Evolutionary conservation across 1,139 yeast genomes (phyloP).

Genomic region (Suhomyces choctaworum): DNA sequence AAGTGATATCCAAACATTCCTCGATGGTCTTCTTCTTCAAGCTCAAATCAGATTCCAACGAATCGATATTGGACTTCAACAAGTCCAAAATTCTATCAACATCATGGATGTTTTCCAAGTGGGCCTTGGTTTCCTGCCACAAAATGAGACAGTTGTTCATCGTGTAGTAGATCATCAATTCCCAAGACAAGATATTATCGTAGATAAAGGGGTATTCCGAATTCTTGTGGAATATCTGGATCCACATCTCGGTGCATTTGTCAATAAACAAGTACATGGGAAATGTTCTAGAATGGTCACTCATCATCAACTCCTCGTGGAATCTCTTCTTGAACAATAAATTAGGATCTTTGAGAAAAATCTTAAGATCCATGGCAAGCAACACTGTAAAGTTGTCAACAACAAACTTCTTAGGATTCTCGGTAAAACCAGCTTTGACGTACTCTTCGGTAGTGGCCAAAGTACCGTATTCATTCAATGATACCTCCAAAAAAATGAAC

Average conservation of each 20-base stretch:
- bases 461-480: constrained; percentile 47
- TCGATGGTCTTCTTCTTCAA: constrained; percentile 33
- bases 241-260: constrained; percentile 41
- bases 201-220: constrained; percentile 39
- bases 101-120: constrained; percentile 43
- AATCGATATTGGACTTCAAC: constrained; percentile 31
- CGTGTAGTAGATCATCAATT: constrained; percentile 54
- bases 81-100: constrained; percentile 50
- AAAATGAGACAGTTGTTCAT: constrained; percentile 58
- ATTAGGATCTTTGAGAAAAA: constrained; percentile 55
- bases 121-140: constrained; percentile 71
- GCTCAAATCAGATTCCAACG: constrained; percentile 32
- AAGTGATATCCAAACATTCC: constrained; percentile 47
- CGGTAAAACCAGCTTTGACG: constrained; percentile 49
- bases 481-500: constrained; percentile 40
- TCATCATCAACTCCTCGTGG: constrained; percentile 58
- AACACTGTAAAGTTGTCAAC: constrained; percentile 43
- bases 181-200: constrained; percentile 54
- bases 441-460: constrained; percentile 49
- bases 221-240: constrained; percentile 37
- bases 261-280: constrained; percentile 42
- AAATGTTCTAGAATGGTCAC: constrained; percentile 46
- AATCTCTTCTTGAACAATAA: constrained; percentile 57
- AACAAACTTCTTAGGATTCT: constrained; percentile 44
- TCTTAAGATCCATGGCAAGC: constrained; percentile 51